phyloP scores from a whole-genome alignment of 805 yeast genomes.

The Hanseniaspora nectarophila region DNA sequence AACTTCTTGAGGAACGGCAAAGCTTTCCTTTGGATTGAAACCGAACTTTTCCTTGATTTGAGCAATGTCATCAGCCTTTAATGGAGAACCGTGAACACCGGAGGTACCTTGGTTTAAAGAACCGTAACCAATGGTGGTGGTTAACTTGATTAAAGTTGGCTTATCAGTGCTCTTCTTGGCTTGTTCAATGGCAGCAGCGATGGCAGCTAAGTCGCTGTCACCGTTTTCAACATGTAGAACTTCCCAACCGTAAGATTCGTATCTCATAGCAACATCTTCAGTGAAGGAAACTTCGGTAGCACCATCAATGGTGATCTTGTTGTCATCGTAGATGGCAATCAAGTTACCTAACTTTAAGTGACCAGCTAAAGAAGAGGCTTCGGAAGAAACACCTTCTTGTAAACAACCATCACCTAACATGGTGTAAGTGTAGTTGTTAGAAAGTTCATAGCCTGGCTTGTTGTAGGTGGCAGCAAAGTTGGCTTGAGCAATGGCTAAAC shows the following conservation, averaged over 20 bases:
- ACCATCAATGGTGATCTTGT: conserved; percentile 95
- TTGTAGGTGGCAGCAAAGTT: conserved; percentile 87
- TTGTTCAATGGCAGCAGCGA: conserved; percentile 60
- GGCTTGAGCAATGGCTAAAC: conserved; percentile 88
- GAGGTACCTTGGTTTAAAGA: conserved; percentile 75
- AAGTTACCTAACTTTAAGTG: conserved; percentile 86
- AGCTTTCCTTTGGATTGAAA: conserved; percentile 72
- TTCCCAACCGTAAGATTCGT: conserved; percentile 93
- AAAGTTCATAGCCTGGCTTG: conserved; percentile 65
- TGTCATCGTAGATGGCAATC: conserved; percentile 92
- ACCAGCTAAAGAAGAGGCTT: conserved; percentile 91
- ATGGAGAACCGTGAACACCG: conserved; percentile 91
- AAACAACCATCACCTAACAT: conserved; percentile 96
- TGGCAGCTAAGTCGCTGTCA: conserved; percentile 61
- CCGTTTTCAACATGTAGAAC: conserved; percentile 65
- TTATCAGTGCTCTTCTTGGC: conserved; percentile 67
- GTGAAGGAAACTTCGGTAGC: conserved; percentile 79
- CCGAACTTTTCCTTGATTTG: conserved; percentile 78
- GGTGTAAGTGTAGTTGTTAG: conserved; percentile 64
- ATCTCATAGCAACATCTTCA: conserved; percentile 76
- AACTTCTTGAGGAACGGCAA: conserved; percentile 75
- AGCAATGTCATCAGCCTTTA: conserved; percentile 81
- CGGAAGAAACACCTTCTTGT: conserved; percentile 95
- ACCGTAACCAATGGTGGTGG: conserved; percentile 91
- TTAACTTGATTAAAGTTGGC: conserved; percentile 81